Base-by-base conservation (phyloP, 2,329 filamentous ascomycete species). In the Hortaea werneckii region DNA sequence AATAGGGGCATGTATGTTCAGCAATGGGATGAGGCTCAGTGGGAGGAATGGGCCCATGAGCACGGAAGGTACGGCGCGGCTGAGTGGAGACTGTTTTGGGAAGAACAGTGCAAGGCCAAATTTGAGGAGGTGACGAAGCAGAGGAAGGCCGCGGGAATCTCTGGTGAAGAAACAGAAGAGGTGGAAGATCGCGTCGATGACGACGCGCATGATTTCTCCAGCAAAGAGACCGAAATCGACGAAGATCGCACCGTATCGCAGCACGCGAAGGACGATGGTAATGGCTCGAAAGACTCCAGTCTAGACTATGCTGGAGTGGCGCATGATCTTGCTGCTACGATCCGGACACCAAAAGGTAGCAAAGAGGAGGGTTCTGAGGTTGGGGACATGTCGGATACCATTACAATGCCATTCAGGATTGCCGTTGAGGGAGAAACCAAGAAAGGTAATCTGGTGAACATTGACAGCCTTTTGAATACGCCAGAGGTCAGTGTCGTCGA, bases 71-170 rank as follows among this genome's bases (percentile, higher is more conserved):
- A 39, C 37, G 47, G 45, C 20, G 44, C 53, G 2, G 29, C 44
- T 4, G 45, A 55, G 34, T 60, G 54, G 48, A 29, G 44, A n/a
- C 20, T 41, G 29, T 58, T 56, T 48, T 60, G 56, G 35, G 50
- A 57, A 20, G 46, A 53, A 11, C 27, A 29, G 7, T 48, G 58
- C 35, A 46, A 51, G 11, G 57, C 54, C 5, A 45, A 37, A 1
- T 58, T 50, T 10, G 29, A 48, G 46, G 48, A 48, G 41, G 20
- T 20, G 8, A 42, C 42, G 40, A 41, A 41, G 26, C 42, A 41
- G 27, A 45, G 32, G 41, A 29, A 42, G 29, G 28, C 27, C 13
- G 42, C 42, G 29, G 40, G 2, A 20, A 5, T 37, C 1, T 35
- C 30, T 11, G 8, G n/a, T 26, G 12, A 28, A 10, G 3, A 11